Evolutionary conservation across 257 asterid genomes (phyloP).

Genomic region (Capsicum chinense): DNA sequence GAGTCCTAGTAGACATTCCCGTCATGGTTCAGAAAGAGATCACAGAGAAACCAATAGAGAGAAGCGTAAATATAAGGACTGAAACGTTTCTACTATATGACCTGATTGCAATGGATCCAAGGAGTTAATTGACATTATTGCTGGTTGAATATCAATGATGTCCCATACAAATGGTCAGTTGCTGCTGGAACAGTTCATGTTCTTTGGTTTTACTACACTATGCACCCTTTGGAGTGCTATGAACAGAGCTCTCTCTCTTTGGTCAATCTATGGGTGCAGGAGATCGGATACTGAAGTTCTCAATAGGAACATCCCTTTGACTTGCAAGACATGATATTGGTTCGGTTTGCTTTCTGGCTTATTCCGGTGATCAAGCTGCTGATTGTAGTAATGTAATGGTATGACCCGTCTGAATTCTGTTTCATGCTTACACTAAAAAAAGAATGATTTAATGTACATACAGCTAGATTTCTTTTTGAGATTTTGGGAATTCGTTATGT

Average conservation of each 20-base stretch:
- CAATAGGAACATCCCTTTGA: neutral
- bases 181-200: neutral
- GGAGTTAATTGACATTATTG: neutral
- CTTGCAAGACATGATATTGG: neutral
- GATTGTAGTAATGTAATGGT: conserved; percentile 1
- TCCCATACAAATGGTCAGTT: neutral
- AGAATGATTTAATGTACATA: neutral
- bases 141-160: neutral
- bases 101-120: neutral
- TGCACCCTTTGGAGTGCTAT: neutral
- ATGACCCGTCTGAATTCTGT: neutral
- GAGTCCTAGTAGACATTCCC: conserved; percentile 54
- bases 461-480: neutral
- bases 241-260: neutral
- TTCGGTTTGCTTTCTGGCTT: neutral
- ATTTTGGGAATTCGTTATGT: neutral
- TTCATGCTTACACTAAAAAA: neutral
- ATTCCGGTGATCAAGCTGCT: neutral
- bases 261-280: neutral
- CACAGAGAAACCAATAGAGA: conserved; percentile 52
- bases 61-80: conserved; percentile 47
- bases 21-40: conserved; percentile 55
- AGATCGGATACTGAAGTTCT: neutral
- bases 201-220: neutral
- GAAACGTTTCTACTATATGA: neutral